A percentile compares a stretch with the other conserved stretches of the same genome.
These are phyloP conservation scores for Mycena rosella DNA, from an alignment of 768 basidiomycete genomes.

Conservation along the genomic window DNA sequence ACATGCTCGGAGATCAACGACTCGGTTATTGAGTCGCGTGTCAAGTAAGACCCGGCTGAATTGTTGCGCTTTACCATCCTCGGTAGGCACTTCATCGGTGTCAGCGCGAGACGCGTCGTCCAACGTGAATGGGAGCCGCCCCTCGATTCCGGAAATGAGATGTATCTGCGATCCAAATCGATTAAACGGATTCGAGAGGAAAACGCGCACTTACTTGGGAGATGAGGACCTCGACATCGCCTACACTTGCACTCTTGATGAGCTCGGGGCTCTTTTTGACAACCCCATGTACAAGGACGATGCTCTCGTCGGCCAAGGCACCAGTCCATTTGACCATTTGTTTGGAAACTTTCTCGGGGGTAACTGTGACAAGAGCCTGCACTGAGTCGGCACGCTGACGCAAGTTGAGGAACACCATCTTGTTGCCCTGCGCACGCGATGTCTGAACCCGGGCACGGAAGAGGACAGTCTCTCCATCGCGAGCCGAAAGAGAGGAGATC, in stretches of 20 bases:
- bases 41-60: constrained; percentile 89
- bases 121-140: constrained; percentile 87
- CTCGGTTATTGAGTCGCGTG: constrained; percentile 94
- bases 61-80: constrained; percentile 56
- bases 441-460: constrained; percentile 94
- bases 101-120: constrained; percentile 94
- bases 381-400: constrained; percentile 90
- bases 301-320: constrained; percentile 84
- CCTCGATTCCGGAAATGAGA: constrained; percentile 85
- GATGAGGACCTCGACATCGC: constrained; percentile 90
- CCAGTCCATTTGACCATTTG: constrained; percentile 98
- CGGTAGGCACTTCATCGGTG: constrained; percentile 69
- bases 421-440: constrained; percentile 91
- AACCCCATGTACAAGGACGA: constrained; percentile 89
- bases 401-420: constrained; percentile 94
- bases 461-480: constrained; percentile 81
- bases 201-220: constrained; percentile 68
- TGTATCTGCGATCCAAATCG: constrained; percentile 68
- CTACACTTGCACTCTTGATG: constrained; percentile 93
- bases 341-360: constrained; percentile 86
- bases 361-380: constrained; percentile 83
- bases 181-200: constrained; percentile 15
- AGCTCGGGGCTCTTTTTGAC: constrained; percentile 83
- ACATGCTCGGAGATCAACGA: constrained; percentile 92
- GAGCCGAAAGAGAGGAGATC: constrained; percentile 73